Evolutionary conservation across 2,329 filamentous ascomycete genomes (phyloP).

Genomic region (Trichoderma gracile): DNA sequence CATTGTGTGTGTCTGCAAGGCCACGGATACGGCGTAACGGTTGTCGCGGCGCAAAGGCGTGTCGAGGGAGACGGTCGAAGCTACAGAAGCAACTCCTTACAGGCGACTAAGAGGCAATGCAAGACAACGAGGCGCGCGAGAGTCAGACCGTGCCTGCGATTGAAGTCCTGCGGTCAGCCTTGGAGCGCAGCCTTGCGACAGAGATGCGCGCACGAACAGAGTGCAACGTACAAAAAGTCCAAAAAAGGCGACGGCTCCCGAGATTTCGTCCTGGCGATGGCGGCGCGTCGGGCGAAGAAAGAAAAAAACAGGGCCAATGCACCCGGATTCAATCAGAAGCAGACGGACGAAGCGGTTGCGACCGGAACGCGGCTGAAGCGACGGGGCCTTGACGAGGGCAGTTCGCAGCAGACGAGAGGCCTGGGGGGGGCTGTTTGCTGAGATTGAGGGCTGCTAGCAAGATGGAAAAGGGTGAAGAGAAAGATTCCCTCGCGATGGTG

Average conservation of each 20-base stretch:
- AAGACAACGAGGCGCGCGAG: conserved; percentile 28
- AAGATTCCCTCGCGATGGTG: conserved; percentile 25
- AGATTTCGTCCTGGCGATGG: background rate
- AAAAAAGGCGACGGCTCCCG: background rate
- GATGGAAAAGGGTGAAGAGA: conserved; percentile 25
- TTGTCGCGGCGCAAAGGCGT: conserved; percentile 26
- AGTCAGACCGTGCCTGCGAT: conserved; percentile 12
- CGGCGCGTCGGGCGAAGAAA: conserved; percentile 21
- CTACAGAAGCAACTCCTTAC: conserved; percentile 30
- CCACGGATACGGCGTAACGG: conserved; percentile 10
- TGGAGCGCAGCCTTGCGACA: conserved; percentile 5
- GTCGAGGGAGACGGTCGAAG: conserved; percentile 11
- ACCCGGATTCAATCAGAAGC: conserved; percentile 6
- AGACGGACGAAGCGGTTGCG: background rate
- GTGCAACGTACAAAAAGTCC: conserved; percentile 13
- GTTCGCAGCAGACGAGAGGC: background rate
- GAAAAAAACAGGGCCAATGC: conserved; percentile 11
- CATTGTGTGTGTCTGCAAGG: conserved; percentile 35
- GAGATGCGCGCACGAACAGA: conserved; percentile 16
- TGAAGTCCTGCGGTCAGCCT: background rate
- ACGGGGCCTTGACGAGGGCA: background rate
- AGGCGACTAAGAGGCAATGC: conserved; percentile 15
- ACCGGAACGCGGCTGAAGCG: conserved; percentile 4
- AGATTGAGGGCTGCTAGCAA: conserved; percentile 2
- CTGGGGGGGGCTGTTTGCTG: background rate